Evolutionary conservation across 2,329 filamentous ascomycete genomes (phyloP), one percentile per base, ranked within the genome.

Genomic region (Hymenoscyphus infarciens): DNA sequence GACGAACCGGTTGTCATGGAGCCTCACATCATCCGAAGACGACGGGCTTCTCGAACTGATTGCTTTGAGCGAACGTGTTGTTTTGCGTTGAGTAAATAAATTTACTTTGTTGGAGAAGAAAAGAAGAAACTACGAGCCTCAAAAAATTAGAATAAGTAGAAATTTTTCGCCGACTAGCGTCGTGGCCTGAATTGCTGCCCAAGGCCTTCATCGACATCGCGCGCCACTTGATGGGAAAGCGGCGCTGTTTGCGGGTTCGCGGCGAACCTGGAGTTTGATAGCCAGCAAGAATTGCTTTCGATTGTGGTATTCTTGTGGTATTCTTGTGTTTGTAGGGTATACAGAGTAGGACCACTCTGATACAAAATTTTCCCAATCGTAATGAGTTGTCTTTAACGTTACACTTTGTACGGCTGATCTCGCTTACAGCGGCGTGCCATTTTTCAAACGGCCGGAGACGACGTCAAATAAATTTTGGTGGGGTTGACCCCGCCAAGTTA

Each of bases 1-100:
- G 67, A 73, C 71, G 71, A 70, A 69, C 69, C 65, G 63, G 62
- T 69, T 63, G 68, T 73, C 72, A 70, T 73, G 69, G 72, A 72
- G 62, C 71, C 71, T 69, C 70, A 66, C 66, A 69, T 68, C 64
- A 64, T 64, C 67, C 66, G 57, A 67, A 63, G 66, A 67, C 65
- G 61, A 68, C 68, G 70, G 71, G 68, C 64, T 64, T 70, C 71
- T 72, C 71, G 66, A 66, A 67, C 66, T 52, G 65, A 73, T 67
- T 69, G 71, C 70, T 73, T 73, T 72, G 62, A 65, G 66, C 67
- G 67, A 67, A 69, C 57, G 71, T 70, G 59, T 39, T 61, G 63
- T 63, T 69, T 69, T 67, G 67, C 67, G 67, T 70, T 69, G 66
- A 60, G 61, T 52, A 61, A 61, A 61, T 61, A 61, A 61, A 61